Base-by-base conservation (phyloP, 176 grass and related monocot genomes). In the Avena eriantha region DNA sequence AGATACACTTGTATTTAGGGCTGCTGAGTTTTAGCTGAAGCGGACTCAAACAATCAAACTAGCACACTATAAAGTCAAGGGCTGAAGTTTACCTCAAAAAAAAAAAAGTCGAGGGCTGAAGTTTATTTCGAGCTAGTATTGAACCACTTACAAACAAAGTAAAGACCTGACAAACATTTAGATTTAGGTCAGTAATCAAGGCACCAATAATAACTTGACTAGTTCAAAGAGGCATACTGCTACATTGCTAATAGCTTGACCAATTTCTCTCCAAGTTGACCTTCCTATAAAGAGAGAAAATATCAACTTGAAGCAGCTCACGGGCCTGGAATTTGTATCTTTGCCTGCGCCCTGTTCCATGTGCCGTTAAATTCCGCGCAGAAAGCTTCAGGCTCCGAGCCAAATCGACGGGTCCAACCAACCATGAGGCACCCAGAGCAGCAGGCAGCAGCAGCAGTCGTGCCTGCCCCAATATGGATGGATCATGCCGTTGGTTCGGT, bases 351-450 rank as follows among this genome's bases (percentile, higher is more conserved):
- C 6, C 39, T 41, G 39, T 41, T 41, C 39, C 39, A 41, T 41
- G 63, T 33, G 63, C 63, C 5, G 63, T 66, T 71, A 34, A 19
- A 53, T 73, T 23, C 41, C 1, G 10, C 69, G 47, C 19, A 13
- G 36, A 45, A 73, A 23, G 43, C 12, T 19, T 35, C 8, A 79
- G 69, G 53, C 53, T 84, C 7, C 0, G 18, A 75, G n/a, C 19
- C 64, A 53, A 77, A 34, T 43, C n/a, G 31, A 79, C 26, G 81
- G 81, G 64, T 15, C 73, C 80, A 61, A 50, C 24, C 41, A 65
- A 58, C 29, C 24, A 14, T 15, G 3, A 13, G 26, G 61, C 61
- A 29, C 56, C 6, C 19, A 36, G 29, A 16, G 6, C 5, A 33
- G 55, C 64, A 69, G 59, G 51, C 1, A 35, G 41, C 72, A 22